Conservation (phyloP, 768 basidiomycete genomes). For the Lentinula aciculospora region DNA sequence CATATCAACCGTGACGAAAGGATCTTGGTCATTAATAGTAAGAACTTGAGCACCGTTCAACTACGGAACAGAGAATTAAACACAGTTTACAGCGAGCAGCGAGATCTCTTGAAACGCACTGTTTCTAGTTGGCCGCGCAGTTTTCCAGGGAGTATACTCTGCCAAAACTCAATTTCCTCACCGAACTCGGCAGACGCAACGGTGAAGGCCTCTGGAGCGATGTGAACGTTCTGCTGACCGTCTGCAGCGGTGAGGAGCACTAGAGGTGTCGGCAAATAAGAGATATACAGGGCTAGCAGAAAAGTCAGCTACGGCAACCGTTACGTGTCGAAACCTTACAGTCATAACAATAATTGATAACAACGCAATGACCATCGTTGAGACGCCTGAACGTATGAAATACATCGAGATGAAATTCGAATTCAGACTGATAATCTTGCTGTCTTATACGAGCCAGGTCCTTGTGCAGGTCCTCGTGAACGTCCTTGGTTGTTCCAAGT, state of each 20-base stretch:
- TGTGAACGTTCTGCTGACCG: slow-evolving; percentile 42
- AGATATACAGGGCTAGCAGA: slow-evolving; percentile 32
- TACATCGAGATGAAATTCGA: slow-evolving; percentile 50
- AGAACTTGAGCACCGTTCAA: slow-evolving; percentile 48
- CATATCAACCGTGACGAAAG: slow-evolving; percentile 43
- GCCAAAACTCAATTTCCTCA: slow-evolving; percentile 50
- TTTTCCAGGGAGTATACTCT: slow-evolving; percentile 39
- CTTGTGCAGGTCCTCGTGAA: slow-evolving; percentile 49
- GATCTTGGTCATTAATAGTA: slow-evolving; percentile 44
- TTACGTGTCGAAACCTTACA: slow-evolving; percentile 22
- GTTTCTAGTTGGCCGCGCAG: slow-evolving; percentile 31
- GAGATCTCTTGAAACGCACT: neutral
- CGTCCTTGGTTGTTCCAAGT: slow-evolving; percentile 25
- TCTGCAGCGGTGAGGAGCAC: slow-evolving; percentile 38
- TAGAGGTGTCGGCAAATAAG: slow-evolving; percentile 45
- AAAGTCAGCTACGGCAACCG: neutral
- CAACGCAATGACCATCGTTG: slow-evolving; percentile 55
- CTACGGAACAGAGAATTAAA: slow-evolving; percentile 9
- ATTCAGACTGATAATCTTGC: slow-evolving; percentile 42
- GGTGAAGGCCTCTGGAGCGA: slow-evolving; percentile 48
- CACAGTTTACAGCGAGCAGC: too few relatives aligned
- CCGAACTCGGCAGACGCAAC: slow-evolving; percentile 46
- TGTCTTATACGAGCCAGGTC: slow-evolving; percentile 43
- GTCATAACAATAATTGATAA: slow-evolving; percentile 52
- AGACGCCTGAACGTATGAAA: slow-evolving; percentile 47